Percentiles rank a stretch among this genome's conserved stretches.
Conservation (phyloP, 2,329 filamentous ascomycete species). For the Hypomyces perniciosus region DNA sequence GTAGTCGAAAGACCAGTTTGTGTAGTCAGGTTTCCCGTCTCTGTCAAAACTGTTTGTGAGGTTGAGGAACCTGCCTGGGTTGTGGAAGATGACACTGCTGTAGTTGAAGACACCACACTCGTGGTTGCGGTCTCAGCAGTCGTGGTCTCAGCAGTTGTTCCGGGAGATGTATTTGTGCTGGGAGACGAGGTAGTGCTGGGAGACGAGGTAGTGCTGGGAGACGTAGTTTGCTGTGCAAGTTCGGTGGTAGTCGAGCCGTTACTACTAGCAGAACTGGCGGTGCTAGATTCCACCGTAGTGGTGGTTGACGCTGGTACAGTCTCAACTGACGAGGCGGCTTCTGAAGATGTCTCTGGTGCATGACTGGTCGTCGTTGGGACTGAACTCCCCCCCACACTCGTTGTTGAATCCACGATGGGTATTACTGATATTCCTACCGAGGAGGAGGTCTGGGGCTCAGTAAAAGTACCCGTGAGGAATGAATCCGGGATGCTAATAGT, state of each 20-base stretch:
- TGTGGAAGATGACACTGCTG: background rate
- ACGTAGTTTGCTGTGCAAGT: too few relatives aligned
- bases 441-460: background rate
- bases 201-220: background rate
- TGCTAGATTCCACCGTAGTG: background rate
- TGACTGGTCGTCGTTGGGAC: background rate
- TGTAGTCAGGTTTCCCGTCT: background rate
- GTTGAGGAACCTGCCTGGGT: background rate
- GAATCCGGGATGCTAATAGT: constrained; percentile 11
- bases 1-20: background rate
- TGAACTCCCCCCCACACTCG: background rate
- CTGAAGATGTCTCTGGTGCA: background rate
- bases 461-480: background rate
- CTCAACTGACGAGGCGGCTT: background rate
- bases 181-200: background rate
- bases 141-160: background rate
- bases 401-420: constrained; percentile 3
- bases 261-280: background rate
- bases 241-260: background rate
- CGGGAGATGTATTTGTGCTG: background rate
- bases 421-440: background rate
- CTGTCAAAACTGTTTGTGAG: background rate
- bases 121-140: background rate
- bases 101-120: background rate
- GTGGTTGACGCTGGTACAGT: background rate